Conservation (phyloP, 352 stramenopile genomes). For the Globisporangium spinosum region DNA sequence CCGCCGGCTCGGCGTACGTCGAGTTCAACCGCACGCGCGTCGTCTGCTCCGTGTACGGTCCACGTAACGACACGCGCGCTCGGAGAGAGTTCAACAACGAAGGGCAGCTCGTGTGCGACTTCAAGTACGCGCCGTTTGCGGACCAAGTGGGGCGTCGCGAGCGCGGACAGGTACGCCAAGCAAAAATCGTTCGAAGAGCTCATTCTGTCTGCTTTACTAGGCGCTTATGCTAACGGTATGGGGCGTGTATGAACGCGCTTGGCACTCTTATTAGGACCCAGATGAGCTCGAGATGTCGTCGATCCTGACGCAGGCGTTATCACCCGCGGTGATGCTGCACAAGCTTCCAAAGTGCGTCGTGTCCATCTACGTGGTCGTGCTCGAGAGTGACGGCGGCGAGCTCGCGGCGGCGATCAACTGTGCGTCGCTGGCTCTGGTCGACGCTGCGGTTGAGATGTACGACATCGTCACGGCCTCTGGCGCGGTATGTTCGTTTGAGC, state of each 20-base stretch:
- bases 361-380: conserved; percentile 86
- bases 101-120: conserved; percentile 84
- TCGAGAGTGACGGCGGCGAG: conserved; percentile 83
- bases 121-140: conserved; percentile 87
- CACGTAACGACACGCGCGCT: conserved; percentile 68
- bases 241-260: not conserved
- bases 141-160: conserved; percentile 55
- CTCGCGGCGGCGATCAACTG: conserved; percentile 81
- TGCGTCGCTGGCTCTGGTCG: conserved; percentile 83
- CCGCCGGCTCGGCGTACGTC: conserved; percentile 87
- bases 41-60: conserved; percentile 86
- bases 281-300: conserved; percentile 82
- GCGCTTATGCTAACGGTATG: not conserved
- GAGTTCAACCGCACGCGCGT: conserved; percentile 86
- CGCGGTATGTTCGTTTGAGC: conserved; percentile 22
- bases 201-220: not conserved
- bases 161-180: conserved; percentile 36
- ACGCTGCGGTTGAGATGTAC: conserved; percentile 90
- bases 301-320: conserved; percentile 70
- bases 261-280: conserved; percentile 27
- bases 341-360: conserved; percentile 89
- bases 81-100: conserved; percentile 84
- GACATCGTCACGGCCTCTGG: conserved; percentile 83
- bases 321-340: conserved; percentile 79
- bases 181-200: not conserved